Evolutionary conservation across 1,284 basidiomycete genomes (phyloP).

Genomic region (Fistulinella staudtii): DNA sequence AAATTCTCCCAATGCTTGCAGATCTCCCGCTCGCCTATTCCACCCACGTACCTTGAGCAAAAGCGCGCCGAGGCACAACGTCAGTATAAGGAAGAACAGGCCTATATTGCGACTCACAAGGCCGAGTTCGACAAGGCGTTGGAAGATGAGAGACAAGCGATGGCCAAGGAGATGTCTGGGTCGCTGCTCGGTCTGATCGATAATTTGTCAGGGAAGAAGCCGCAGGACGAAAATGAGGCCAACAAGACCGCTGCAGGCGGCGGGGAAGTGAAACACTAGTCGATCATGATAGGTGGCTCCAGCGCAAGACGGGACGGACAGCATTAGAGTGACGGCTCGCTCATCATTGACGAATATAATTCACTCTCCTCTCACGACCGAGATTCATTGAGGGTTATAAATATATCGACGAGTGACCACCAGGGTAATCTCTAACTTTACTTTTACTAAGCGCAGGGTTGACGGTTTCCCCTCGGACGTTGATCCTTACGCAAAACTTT

Average conservation of each 20-base stretch:
- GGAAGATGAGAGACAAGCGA: constrained; percentile 80
- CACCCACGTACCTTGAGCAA: constrained; percentile 85
- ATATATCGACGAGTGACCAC: no score
- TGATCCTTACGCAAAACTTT: no score
- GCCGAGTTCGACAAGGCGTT: constrained; percentile 75
- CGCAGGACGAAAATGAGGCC: constrained; percentile 20
- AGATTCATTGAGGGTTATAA: no score
- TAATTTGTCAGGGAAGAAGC: constrained; percentile 38
- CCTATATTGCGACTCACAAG: constrained; percentile 81
- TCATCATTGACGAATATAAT: constrained; percentile 10
- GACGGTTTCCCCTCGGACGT: no score
- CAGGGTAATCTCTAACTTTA: no score
- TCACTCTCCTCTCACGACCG: constrained; percentile 8
- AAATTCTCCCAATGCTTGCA: no score
- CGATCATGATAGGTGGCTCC: no score
- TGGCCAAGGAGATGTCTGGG: constrained; percentile 58
- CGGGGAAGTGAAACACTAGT: constrained; percentile 12
- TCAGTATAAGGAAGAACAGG: constrained; percentile 83
- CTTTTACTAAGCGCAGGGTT: no score
- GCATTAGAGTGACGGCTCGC: constrained; percentile 1
- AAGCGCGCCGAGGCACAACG: constrained; percentile 86
- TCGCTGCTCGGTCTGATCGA: constrained; percentile 41
- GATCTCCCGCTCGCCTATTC: constrained; percentile 44
- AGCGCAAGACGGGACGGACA: not conserved
- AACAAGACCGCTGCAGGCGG: constrained; percentile 6